Percentiles rank a stretch among this genome's conserved stretches.
phyloP scores from a whole-genome alignment of 129 eudicot species.

The Centella asiatica region DNA sequence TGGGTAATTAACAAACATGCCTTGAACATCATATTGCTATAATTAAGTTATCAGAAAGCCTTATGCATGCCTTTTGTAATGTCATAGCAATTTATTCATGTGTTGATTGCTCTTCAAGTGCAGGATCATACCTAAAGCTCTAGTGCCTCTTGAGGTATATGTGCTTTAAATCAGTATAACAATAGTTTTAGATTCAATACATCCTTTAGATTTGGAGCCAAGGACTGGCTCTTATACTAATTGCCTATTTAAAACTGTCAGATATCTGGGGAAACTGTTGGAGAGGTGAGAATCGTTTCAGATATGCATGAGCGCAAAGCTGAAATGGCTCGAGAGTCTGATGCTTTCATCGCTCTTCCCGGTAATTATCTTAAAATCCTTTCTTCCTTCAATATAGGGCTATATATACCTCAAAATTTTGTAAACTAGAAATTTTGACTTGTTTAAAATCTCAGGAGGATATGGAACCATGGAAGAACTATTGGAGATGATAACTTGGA shows the following conservation, averaged over 20 bases:
- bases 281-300: conserved; percentile 74
- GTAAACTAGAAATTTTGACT: background rate
- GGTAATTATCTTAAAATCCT: conserved; percentile 32
- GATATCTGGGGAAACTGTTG: conserved; percentile 90
- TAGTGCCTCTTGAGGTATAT: conserved; percentile 84
- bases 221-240: no score
- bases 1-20: conserved; percentile 42
- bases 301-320: conserved; percentile 99
- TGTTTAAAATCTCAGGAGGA: conserved; percentile 48
- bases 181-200: background rate
- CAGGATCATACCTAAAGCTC: conserved; percentile 95
- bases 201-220: conserved; percentile 3
- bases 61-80: background rate
- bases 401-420: background rate
- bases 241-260: no score
- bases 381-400: conserved; percentile 7
- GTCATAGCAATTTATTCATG: background rate
- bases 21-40: background rate
- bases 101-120: conserved; percentile 23
- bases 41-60: background rate
- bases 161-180: background rate
- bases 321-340: conserved; percentile 83
- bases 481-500: conserved; percentile 95
- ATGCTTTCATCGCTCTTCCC: conserved; percentile 94
- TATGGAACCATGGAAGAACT: conserved; percentile 97